phyloP scores from a whole-genome alignment of 306 rosid genomes.

The Biancaea sappan region DNA sequence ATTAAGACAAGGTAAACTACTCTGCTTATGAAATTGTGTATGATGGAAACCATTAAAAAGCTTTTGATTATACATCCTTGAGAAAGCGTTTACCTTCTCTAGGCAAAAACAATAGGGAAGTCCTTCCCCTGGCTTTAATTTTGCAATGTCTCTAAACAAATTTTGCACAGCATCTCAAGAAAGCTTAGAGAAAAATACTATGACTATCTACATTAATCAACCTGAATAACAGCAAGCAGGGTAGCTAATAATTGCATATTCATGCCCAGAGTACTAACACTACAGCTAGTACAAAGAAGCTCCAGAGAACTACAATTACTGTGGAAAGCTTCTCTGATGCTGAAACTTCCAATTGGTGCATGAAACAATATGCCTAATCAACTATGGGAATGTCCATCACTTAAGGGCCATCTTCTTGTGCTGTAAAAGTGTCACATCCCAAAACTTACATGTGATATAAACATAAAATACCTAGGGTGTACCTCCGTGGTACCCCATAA shows the following conservation, averaged over 20 bases:
- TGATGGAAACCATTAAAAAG: constrained; percentile 24
- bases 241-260: constrained; percentile 27
- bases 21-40: background rate
- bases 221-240: constrained; percentile 25
- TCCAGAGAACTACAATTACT: constrained; percentile 51
- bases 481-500: too few species aligned
- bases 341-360: constrained; percentile 34
- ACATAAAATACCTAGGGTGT: too few species aligned
- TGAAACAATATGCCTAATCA: constrained; percentile 31
- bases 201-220: background rate
- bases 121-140: background rate
- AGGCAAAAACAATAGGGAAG: background rate
- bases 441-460: too few species aligned
- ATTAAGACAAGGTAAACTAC: background rate
- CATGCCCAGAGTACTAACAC: constrained; percentile 39
- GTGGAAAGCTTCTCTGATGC: constrained; percentile 37
- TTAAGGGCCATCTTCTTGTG: constrained; percentile 92
- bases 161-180: background rate
- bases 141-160: background rate
- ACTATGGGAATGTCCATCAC: constrained; percentile 26
- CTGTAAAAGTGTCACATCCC: constrained; percentile 52
- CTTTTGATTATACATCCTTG: background rate
- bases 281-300: constrained; percentile 26
- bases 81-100: background rate
- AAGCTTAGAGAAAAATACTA: background rate